Evolutionary conservation across 306 rosid species (phyloP).

Genomic region (Cicer bijugum): DNA sequence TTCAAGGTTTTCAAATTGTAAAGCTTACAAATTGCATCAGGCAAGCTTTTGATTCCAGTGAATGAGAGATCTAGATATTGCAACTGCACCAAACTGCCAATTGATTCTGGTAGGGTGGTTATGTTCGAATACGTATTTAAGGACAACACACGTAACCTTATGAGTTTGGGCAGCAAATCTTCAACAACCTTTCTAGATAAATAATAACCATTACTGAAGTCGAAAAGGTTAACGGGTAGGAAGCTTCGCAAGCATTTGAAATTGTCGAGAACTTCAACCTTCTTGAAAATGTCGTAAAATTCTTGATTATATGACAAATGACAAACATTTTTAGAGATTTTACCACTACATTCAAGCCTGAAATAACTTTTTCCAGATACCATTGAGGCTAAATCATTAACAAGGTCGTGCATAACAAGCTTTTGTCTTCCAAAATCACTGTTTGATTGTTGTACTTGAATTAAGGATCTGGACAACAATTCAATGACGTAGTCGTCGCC

Average conservation of each 20-base stretch:
- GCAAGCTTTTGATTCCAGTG: neutral
- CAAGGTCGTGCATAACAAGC: slow-evolving; percentile 44
- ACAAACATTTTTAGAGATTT: neutral
- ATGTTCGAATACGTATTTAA: neutral
- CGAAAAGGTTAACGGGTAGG: neutral
- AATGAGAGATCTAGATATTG: neutral
- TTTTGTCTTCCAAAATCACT: neutral
- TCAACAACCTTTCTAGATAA: neutral
- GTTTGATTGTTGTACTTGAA: slow-evolving; percentile 25
- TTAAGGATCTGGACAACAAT: slow-evolving; percentile 35
- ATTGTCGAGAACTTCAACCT: neutral
- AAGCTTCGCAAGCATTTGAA: slow-evolving; percentile 9
- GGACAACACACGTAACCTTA: neutral
- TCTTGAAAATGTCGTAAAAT: neutral
- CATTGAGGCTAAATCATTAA: slow-evolving; percentile 7
- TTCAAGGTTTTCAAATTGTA: slow-evolving; percentile 14
- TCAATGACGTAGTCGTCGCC: slow-evolving; percentile 38
- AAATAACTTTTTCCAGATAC: slow-evolving; percentile 12
- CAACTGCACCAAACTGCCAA: slow-evolving; percentile 17
- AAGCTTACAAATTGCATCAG: neutral
- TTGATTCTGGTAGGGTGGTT: neutral
- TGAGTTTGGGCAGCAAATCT: neutral
- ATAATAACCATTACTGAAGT: rapidly evolving
- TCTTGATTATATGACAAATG: slow-evolving; percentile 38
- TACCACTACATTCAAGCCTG: neutral